phyloP scores from a whole-genome alignment of 2,329 filamentous ascomycete genomes.

The Zasmidium angulare region DNA sequence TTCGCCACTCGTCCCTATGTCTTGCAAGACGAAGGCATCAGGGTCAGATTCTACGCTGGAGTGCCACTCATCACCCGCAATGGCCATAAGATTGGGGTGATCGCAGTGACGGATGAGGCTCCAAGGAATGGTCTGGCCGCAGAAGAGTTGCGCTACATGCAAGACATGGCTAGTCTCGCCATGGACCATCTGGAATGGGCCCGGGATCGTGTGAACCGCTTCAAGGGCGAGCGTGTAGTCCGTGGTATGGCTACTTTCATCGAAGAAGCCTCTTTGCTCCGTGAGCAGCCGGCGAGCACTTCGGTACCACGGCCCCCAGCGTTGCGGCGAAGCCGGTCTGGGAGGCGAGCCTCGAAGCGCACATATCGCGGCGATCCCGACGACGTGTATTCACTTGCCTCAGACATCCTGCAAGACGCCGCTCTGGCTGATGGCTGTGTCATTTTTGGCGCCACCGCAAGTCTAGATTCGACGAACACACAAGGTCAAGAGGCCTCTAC shows the following conservation, averaged over 20 bases:
- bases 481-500: constrained; percentile 26
- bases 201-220: constrained; percentile 52
- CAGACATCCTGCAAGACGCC: constrained; percentile 29
- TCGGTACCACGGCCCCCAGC: no score
- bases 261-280: constrained; percentile 18
- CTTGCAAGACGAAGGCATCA: constrained; percentile 20
- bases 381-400: constrained; percentile 26
- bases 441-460: constrained; percentile 29
- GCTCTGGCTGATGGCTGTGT: constrained; percentile 32
- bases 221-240: constrained; percentile 54
- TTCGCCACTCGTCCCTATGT: constrained; percentile 35
- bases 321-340: no score
- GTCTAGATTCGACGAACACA: constrained; percentile 11
- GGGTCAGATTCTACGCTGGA: constrained; percentile 56
- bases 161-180: constrained; percentile 56
- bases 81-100: constrained; percentile 59
- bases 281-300: no score
- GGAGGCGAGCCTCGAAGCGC: no score
- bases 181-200: constrained; percentile 61
- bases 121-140: no score
- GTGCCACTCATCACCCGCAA: constrained; percentile 62
- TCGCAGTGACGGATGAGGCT: constrained; percentile 60
- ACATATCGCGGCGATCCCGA: constrained; percentile 12
- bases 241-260: constrained; percentile 54
- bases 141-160: no score